These are phyloP conservation scores for Cocos nucifera DNA, from an alignment of 176 grass and related monocot genomes.

Conservation along the genomic window DNA sequence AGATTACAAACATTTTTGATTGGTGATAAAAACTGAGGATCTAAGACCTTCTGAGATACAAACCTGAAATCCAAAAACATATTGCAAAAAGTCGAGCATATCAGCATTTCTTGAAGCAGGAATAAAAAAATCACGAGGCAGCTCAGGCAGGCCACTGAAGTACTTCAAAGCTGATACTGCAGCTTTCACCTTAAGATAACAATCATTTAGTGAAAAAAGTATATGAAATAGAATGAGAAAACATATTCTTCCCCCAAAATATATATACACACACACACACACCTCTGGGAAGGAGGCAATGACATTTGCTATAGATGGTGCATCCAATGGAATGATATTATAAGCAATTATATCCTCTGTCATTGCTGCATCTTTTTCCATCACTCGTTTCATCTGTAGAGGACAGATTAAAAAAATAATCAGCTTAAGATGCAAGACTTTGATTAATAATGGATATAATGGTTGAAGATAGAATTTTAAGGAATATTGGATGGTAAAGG, in stretches of 20 bases:
- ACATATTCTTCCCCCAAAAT: conserved; percentile 7
- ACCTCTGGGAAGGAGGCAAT: conserved; percentile 66
- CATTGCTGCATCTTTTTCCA: conserved; percentile 80
- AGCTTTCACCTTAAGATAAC: conserved; percentile 58
- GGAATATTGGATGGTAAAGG: background rate
- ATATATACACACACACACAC: background rate
- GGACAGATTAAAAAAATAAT: conserved; percentile 5
- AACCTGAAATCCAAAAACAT: conserved; percentile 89
- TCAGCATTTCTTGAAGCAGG: conserved; percentile 74
- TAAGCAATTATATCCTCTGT: conserved; percentile 79
- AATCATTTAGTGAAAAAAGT: conserved; percentile 1
- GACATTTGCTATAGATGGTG: conserved; percentile 58
- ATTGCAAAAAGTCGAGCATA: conserved; percentile 88
- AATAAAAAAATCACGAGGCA: conserved; percentile 51
- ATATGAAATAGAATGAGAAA: background rate
- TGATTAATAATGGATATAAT: no score
- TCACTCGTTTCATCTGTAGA: conserved; percentile 73
- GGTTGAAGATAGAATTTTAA: no score
- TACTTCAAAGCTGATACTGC: conserved; percentile 82
- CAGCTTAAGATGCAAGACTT: conserved; percentile 1
- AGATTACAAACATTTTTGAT: no score
- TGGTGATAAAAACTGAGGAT: no score
- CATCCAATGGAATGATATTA: conserved; percentile 95
- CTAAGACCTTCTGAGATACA: background rate
- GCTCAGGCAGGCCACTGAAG: conserved; percentile 51